Conservation (phyloP, 1,284 basidiomycete species). For the Trichosporon sp. region DNA sequence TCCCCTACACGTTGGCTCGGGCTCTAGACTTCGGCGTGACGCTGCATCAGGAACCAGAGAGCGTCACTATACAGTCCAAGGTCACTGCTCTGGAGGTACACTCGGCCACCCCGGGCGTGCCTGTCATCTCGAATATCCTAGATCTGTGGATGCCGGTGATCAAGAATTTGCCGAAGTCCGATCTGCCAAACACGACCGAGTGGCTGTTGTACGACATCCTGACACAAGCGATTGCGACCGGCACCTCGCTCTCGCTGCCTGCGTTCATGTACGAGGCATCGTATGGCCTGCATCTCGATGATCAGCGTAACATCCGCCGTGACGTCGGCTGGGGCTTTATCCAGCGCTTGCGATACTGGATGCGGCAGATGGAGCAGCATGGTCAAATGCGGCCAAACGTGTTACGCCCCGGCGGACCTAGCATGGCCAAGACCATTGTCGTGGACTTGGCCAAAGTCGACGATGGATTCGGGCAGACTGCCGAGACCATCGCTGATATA, state of each 20-base stretch:
- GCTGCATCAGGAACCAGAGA: background rate
- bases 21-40: slow-evolving; percentile 1
- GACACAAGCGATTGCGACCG: slow-evolving; percentile 10
- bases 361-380: slow-evolving; percentile 8
- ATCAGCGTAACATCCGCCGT: slow-evolving; percentile 33
- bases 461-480: slow-evolving; percentile 22
- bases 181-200: background rate
- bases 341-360: slow-evolving; percentile 38
- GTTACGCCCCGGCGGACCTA: background rate
- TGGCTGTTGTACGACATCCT: slow-evolving; percentile 26
- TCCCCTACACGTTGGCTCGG: slow-evolving; percentile 5
- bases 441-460: slow-evolving; percentile 22
- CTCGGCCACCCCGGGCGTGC: slow-evolving; percentile 19
- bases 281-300: slow-evolving; percentile 40
- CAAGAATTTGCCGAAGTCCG: background rate
- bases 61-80: slow-evolving; percentile 11
- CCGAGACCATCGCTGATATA: slow-evolving; percentile 23
- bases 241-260: slow-evolving; percentile 20
- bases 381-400: background rate
- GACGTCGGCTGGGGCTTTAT: slow-evolving; percentile 40
- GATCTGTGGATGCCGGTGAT: slow-evolving; percentile 17
- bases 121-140: slow-evolving; percentile 13
- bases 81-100: slow-evolving; percentile 6
- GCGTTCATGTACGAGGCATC: slow-evolving; percentile 31
- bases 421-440: slow-evolving; percentile 23